Evolutionary conservation across 345 rosid species (phyloP), one percentile per base, ranked within the genome.

Genomic region (Firmiana major): DNA sequence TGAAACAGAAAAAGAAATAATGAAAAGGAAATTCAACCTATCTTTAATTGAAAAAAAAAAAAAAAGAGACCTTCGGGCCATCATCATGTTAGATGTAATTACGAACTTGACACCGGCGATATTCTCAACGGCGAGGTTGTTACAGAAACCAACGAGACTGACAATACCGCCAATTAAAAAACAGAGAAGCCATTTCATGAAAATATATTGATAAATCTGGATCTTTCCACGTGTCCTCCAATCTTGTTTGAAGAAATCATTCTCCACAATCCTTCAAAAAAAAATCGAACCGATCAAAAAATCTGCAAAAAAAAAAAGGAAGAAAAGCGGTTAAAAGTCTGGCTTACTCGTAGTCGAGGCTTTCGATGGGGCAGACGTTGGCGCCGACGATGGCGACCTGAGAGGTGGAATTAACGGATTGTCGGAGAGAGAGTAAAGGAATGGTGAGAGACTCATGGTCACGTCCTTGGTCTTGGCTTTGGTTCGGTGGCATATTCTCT

Each of bases 321-420:
- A 4, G 9, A 54, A 21, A 66, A 51, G 2, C 6, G 40, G 1
- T 51, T 3, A 45, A 74, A 63, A 9, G 4, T 24, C 12, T 9
- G 0, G 9, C 75, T 74, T 83, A 94, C 98, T 93, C 99, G 76
- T 95, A 95, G 78, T 95, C 99, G 51, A 95, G 96, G 84, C 98
- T 93, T 80, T 95, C 98, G 60, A 95, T 89, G 7, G 94, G 96
- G 84, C 91, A 90, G 62, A 90, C 79, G 74, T 90, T 82, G 74
- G 91, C 86, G 36, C 99, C 99, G 38, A 95, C 98, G 71, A 93
- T 87, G 72, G 99, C 99, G 54, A 92, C 94, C 82, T 95, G 99
- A 75, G 99, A 95, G 42, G 97, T 85, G 46, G 97, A 92, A 79
- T 90, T 92, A 67, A 73, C 0, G 64, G 93, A 90, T 79, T 91